A percentile compares a stretch with the other conserved stretches of the same genome.
phyloP scores from a whole-genome alignment of 192 early-diverging fungal genomes.

The Backusella liffmaniae region DNA sequence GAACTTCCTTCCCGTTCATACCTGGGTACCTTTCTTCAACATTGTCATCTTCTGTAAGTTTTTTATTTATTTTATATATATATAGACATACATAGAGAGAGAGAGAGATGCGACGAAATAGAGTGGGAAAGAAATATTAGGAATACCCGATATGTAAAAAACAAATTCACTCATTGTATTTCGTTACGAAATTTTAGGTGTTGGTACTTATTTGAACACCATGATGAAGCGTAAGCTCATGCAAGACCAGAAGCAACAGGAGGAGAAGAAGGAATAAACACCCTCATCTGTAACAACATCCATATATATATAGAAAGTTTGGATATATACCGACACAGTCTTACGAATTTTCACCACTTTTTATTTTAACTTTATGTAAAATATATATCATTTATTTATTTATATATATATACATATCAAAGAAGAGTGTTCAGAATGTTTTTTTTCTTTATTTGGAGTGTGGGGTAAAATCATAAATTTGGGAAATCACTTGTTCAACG shows the following conservation, averaged over 20 bases:
- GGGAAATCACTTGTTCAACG: neutral
- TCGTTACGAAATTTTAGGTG: conserved; percentile 27
- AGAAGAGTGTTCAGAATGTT: neutral
- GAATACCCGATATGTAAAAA: neutral
- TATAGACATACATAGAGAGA: neutral
- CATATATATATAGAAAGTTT: neutral
- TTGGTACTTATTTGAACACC: conserved; percentile 77
- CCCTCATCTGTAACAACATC: neutral
- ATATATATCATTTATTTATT: neutral
- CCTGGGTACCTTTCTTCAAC: conserved; percentile 96
- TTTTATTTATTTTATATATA: too few species aligned
- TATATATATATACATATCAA: neutral
- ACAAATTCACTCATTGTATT: neutral
- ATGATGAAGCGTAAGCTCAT: conserved; percentile 58
- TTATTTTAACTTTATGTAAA: neutral
- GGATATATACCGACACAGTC: neutral
- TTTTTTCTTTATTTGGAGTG: neutral
- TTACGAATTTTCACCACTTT: neutral
- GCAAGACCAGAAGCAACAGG: conserved; percentile 5
- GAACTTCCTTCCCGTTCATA: conserved; percentile 67
- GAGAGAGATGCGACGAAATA: neutral
- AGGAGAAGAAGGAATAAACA: neutral
- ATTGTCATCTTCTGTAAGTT: conserved; percentile 65
- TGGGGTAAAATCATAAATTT: neutral
- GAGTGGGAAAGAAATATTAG: neutral